Conservation (phyloP, 2,329 filamentous ascomycete genomes). For the Cercospora beticola region DNA sequence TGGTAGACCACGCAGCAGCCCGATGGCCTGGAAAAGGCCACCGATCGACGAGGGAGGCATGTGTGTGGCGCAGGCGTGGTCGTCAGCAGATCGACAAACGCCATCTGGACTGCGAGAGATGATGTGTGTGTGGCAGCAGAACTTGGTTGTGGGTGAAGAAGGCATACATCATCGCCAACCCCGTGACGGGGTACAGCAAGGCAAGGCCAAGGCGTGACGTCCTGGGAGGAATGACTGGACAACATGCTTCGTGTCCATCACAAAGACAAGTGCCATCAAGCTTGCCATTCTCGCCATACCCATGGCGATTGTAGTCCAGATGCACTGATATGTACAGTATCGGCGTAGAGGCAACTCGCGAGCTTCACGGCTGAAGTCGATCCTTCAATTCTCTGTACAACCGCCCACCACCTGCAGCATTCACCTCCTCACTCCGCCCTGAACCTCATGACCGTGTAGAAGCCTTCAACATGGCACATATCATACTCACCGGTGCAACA, state of each 20-base stretch:
- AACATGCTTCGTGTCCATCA: neutral
- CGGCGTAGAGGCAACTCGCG: neutral
- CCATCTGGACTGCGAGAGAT: neutral
- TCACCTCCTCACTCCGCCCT: neutral
- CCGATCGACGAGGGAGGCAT: neutral
- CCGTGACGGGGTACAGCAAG: neutral
- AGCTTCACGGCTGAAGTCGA: neutral
- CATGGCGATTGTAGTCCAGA: neutral
- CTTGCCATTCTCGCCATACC: neutral
- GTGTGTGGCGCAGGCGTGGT: neutral
- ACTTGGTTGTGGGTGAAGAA: neutral
- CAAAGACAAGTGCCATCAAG: neutral
- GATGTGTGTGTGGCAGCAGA: neutral
- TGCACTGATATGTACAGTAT: neutral
- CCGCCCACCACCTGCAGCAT: neutral
- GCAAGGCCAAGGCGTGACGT: neutral
- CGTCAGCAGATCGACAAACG: constrained; percentile 1
- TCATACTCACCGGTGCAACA: constrained; percentile 48
- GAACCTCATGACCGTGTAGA: neutral
- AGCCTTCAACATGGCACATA: constrained; percentile 34
- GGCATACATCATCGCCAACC: neutral
- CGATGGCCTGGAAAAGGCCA: neutral
- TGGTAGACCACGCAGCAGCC: neutral
- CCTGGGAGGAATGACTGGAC: neutral
- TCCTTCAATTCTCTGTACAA: neutral